Evolutionary conservation across 495 filamentous ascomycete species (phyloP).

Genomic region (Daldinia vernicosa): DNA sequence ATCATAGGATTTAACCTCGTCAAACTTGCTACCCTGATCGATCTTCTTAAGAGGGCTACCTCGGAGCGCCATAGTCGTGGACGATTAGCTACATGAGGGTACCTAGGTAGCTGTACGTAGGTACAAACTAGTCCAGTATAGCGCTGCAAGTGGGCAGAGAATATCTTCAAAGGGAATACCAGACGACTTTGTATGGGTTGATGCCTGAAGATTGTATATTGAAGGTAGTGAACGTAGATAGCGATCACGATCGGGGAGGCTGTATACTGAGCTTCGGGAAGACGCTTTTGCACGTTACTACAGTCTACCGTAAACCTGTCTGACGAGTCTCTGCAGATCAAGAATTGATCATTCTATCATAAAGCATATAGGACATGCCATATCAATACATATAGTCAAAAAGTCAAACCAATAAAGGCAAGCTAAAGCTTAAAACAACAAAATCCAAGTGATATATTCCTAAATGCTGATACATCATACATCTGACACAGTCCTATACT

Average conservation of each 20-base stretch:
- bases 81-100: neutral
- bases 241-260: too few species aligned
- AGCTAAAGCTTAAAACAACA: neutral
- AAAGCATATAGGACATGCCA: neutral
- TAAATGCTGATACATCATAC: slow-evolving; percentile 29
- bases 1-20: too few species aligned
- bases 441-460: slow-evolving; percentile 32
- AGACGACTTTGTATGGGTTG: neutral
- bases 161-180: neutral
- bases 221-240: too few species aligned
- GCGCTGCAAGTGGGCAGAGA: neutral
- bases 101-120: too few species aligned
- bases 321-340: neutral
- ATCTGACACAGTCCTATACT: slow-evolving; percentile 22
- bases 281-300: too few species aligned
- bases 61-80: neutral
- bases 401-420: neutral
- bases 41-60: too few species aligned
- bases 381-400: neutral
- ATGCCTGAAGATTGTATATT: too few species aligned
- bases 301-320: too few species aligned
- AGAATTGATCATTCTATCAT: too few species aligned
- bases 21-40: too few species aligned
- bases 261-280: too few species aligned
- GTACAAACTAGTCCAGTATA: neutral